These are phyloP conservation scores for Naganishia vaughanmartiniae DNA, from an alignment of 768 basidiomycete species.

Conservation along the genomic window DNA sequence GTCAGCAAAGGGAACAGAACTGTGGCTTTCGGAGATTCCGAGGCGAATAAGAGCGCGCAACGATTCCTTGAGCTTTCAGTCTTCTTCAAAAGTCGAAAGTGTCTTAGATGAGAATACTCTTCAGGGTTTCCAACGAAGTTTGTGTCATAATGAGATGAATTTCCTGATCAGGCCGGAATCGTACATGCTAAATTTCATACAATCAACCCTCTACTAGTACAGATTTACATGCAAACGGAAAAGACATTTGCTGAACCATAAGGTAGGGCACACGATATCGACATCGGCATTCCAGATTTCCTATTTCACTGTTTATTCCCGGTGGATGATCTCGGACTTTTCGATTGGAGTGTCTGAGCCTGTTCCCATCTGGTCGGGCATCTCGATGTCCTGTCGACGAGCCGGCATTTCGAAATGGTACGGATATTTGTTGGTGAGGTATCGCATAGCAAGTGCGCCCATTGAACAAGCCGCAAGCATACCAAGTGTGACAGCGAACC, in stretches of 20 bases:
- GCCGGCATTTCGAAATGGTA: conserved; percentile 26
- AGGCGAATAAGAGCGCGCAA: too few species aligned
- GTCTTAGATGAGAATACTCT: too few species aligned
- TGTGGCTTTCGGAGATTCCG: too few species aligned
- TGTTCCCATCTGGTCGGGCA: conserved; percentile 20
- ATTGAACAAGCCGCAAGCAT: conserved; percentile 42
- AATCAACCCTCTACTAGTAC: background rate
- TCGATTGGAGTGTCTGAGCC: conserved; percentile 12
- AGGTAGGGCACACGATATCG: background rate
- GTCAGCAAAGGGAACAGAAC: too few species aligned
- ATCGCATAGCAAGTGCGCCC: conserved; percentile 39
- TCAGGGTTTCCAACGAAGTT: too few species aligned
- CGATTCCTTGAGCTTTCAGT: too few species aligned
- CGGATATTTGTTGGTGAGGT: conserved; percentile 45
- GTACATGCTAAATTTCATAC: background rate
- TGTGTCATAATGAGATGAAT: too few species aligned
- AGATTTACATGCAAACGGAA: background rate
- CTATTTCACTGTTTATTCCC: background rate
- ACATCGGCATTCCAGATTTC: background rate
- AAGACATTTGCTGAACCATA: background rate
- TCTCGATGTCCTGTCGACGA: conserved; percentile 19
- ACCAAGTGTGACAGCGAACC: conserved; percentile 48
- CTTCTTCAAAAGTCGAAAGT: too few species aligned
- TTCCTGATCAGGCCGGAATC: background rate
- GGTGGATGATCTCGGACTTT: conserved; percentile 20